Conservation (phyloP, 768 basidiomycete species). For the Boletus coccyginus region DNA sequence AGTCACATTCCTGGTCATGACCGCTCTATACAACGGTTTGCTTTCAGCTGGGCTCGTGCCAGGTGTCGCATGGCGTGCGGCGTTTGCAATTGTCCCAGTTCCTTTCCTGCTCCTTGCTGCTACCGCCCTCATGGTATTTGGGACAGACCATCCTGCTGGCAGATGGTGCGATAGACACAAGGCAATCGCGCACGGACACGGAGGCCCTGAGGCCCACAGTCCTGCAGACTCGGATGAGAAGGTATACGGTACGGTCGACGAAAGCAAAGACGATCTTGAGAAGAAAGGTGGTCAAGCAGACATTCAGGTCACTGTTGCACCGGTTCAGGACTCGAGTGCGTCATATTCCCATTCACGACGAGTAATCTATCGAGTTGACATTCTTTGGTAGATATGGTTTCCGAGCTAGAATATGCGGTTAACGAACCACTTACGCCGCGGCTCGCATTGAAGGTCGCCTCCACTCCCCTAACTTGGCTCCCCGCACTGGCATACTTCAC, state of each 20-base stretch:
- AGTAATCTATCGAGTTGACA: not conserved
- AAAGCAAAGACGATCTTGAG: conserved; percentile 24
- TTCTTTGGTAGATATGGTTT: conserved; percentile 13
- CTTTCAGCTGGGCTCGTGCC: conserved; percentile 34
- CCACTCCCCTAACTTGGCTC: conserved; percentile 2
- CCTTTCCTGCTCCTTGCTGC: conserved; percentile 49
- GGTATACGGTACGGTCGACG: conserved; percentile 11
- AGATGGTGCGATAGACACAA: conserved; percentile 11
- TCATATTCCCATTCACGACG: not conserved
- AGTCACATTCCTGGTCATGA: conserved; percentile 8
- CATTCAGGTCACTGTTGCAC: conserved; percentile 12
- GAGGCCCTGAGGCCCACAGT: not conserved
- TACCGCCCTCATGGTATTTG: not conserved
- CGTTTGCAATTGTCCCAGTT: conserved; percentile 56
- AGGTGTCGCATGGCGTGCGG: conserved; percentile 50
- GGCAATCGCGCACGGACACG: not conserved
- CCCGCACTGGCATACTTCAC: conserved; percentile 3
- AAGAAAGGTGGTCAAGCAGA: conserved; percentile 26
- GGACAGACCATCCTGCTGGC: conserved; percentile 8
- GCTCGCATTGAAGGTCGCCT: not conserved
- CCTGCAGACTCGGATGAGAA: conserved; percentile 12
- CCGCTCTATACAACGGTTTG: conserved; percentile 39
- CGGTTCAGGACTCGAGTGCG: not conserved
- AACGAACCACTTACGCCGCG: not conserved
- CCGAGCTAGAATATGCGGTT: conserved; percentile 3